Conservation (phyloP, 345 rosid species). For the Camelina neglecta region DNA sequence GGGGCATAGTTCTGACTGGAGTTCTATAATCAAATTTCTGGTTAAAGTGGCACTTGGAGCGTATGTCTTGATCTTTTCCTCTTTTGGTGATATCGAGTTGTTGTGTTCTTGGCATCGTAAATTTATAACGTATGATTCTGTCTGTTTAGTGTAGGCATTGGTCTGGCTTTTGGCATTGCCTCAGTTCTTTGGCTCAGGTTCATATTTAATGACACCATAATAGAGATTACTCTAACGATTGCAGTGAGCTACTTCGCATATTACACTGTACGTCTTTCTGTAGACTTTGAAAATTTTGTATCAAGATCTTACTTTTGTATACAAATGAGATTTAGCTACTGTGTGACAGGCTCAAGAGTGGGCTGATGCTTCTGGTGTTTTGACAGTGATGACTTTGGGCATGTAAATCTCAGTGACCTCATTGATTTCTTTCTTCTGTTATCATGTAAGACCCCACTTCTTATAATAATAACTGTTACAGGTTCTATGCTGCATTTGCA, state of each 20-base stretch:
- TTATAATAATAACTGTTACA: slow-evolving; percentile 42
- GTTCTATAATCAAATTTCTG: slow-evolving; percentile 68
- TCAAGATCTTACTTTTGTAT: slow-evolving; percentile 16
- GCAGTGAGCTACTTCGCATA: slow-evolving; percentile 93
- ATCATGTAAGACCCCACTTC: slow-evolving; percentile 18
- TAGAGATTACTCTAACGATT: slow-evolving; percentile 83
- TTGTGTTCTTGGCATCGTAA: not conserved
- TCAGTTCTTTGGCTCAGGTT: slow-evolving; percentile 95
- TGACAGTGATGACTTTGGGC: slow-evolving; percentile 97
- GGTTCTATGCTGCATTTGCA: slow-evolving; percentile 94
- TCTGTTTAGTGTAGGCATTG: slow-evolving; percentile 81
- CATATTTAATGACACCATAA: slow-evolving; percentile 91
- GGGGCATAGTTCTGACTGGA: slow-evolving; percentile 64
- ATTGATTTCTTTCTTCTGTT: not conserved
- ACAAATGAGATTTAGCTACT: slow-evolving; percentile 27
- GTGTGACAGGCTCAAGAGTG: slow-evolving; percentile 88
- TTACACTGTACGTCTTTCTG: slow-evolving; percentile 73
- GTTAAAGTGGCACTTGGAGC: slow-evolving; percentile 82
- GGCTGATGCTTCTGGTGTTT: slow-evolving; percentile 83
- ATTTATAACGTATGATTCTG: slow-evolving; percentile 40
- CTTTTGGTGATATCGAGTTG: not conserved
- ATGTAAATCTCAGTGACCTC: slow-evolving; percentile 63
- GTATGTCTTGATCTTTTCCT: slow-evolving; percentile 60
- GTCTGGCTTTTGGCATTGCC: slow-evolving; percentile 84
- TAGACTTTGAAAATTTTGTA: slow-evolving; percentile 25